Base-by-base conservation (phyloP, 139 green algal genomes). In the Limnomonas spitsbergensis region DNA sequence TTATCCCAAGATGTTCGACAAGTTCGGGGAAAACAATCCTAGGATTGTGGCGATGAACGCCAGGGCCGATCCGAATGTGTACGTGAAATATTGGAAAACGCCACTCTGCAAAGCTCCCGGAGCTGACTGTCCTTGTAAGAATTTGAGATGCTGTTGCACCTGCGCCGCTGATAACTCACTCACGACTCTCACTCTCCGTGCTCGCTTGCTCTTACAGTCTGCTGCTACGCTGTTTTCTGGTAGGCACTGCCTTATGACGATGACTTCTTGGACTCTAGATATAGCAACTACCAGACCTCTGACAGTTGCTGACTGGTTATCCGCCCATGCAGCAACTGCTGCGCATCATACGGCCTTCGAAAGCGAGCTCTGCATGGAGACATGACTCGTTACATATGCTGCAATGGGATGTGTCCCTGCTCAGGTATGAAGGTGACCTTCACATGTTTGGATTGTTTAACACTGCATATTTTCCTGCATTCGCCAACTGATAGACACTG, bases 331-430 rank as follows among this genome's bases (percentile, higher is more conserved):
- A 91, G 91, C 80, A 6, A 77, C 35, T 86, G 80, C 6, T 95
- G 91, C 73, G 88, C 89, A 0, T 88, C 74, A 0, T 96, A 90
- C 76, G 29, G 81, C 26, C 78, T 93, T 4, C 83, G 92, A 31
- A 94, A 94, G 84, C 85, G 90, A 53, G 83, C 80, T 1, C 82
- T 96, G 34, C 84, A 92, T 61, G 85, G 86, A 9, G 92, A 96
- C 84, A 92, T 96, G 86, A 81, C 53, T 32, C 54, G 74, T 73
- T 93, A 93, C 69, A 71, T 92, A 4, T 95, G 90, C 88, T 97
- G 93, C 84, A 90, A 89, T 38, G 93, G 93, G 35, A 70, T 85
- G 40, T 93, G 87, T 69, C 93, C 93, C 38, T 96, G 93, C 84
- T 87, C 76, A 29, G 92, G 90, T 26, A 70, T 32, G 56, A 54